These are phyloP conservation scores for Monosporascus cannonballus DNA, from an alignment of 2,329 filamentous ascomycete genomes.

Conservation along the genomic window DNA sequence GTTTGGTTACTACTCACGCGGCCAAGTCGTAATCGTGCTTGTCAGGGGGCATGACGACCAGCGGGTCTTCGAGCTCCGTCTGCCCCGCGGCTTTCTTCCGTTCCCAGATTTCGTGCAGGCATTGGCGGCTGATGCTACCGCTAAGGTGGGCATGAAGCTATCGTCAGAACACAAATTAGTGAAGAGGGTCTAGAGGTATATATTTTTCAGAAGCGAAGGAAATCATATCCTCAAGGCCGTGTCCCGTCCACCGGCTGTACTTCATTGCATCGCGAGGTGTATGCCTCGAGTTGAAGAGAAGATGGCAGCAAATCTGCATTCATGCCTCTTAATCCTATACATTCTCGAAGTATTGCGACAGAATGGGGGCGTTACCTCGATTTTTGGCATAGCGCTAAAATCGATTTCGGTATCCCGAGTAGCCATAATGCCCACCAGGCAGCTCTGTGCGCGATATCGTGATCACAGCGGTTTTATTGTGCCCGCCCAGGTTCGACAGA, in stretches of 20 bases:
- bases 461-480: no score
- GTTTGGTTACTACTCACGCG: slow-evolving; percentile 41
- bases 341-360: neutral
- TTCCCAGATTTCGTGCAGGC: slow-evolving; percentile 69
- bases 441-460: no score
- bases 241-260: no score
- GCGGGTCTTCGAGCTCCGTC: slow-evolving; percentile 59
- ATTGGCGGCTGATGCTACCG: slow-evolving; percentile 67
- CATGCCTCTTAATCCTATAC: no score
- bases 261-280: no score
- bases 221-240: no score
- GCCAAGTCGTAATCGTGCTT: slow-evolving; percentile 66
- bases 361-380: slow-evolving; percentile 9
- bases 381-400: slow-evolving; percentile 16
- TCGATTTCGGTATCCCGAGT: neutral
- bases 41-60: slow-evolving; percentile 61
- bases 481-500: no score
- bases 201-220: no score
- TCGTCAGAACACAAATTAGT: neutral
- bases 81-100: slow-evolving; percentile 47
- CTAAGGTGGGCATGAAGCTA: slow-evolving; percentile 77
- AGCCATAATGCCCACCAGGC: neutral
- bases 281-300: no score
- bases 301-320: no score
- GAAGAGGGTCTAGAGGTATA: no score